Evolutionary conservation across 148 eudicot genomes (phyloP), one percentile per base, ranked within the genome.

Genomic region (Dysphania ambrosioides): DNA sequence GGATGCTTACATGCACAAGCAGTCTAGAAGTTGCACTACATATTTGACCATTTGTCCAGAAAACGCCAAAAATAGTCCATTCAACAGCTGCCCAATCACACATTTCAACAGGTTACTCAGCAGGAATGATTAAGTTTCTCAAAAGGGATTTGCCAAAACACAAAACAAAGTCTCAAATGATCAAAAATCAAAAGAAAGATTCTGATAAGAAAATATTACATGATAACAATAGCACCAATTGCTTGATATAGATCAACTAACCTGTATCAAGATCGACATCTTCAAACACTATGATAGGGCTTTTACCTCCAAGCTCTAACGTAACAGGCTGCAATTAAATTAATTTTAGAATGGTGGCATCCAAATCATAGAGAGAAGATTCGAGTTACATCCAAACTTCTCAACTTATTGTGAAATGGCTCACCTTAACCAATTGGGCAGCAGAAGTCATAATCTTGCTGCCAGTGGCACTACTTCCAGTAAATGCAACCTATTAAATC

Each of bases 1-100:
- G n/a, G n/a, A 53, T 60, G 65, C 90, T 77, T 85, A 92, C 99
- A 70, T 96, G 99, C 73, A 96, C 91, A 72, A 96, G 53, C 68
- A 96, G 90, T 38, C 99, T 91, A 70, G 99, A 96, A 35, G 99
- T 96, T 64, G 99, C 97, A 82, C 99, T 92, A 81, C 99, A 96
- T 61, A 96, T 96, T 82, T 96, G 99, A 65, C 99, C 99, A 79
- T 96, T 96, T 74, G 97, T 96, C 99, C 99, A 96, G 81, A 96
- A 92, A 87, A 92, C 85, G 63, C 99, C 99, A 81, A 92, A 96
- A 23, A 83, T 77, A 62, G 96, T 80, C 99, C 99, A 96, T 80
- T 96, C 99, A 73, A 87, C 99, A 85, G 94, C 97, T 96, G 94
- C 78, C 63, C 34, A 68, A 71, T 53, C 21, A 71, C 38, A 72